These are phyloP conservation scores for Neocatenulostroma microsporum DNA, from an alignment of 2,329 filamentous ascomycete genomes.

Conservation along the genomic window DNA sequence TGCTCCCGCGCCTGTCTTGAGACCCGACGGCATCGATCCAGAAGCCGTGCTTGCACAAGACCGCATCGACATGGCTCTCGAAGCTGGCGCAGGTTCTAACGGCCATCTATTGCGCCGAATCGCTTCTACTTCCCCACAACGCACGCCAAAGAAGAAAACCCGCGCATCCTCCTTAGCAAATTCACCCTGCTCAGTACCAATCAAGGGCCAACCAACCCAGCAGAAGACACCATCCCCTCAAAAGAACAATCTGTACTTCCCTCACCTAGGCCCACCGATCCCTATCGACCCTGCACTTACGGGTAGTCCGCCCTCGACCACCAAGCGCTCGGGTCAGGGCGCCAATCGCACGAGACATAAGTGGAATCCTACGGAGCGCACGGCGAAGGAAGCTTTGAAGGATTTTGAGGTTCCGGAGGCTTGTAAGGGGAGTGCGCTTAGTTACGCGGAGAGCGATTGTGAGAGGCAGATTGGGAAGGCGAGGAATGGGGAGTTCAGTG, in stretches of 20 bases:
- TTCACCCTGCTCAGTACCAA: conserved; percentile 7
- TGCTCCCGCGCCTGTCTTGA: too few species aligned
- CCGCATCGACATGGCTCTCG: conserved; percentile 6
- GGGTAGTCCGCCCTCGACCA: not conserved
- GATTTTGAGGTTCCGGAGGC: conserved; percentile 17
- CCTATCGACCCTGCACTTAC: not conserved
- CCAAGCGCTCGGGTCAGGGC: conserved; percentile 4
- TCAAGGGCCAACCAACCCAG: not conserved
- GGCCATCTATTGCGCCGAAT: conserved; percentile 1
- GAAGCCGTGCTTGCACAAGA: conserved; percentile 2
- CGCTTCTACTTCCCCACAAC: not conserved
- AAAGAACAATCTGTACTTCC: not conserved
- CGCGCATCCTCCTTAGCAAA: conserved; percentile 6
- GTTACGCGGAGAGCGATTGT: conserved; percentile 19
- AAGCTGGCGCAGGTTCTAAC: not conserved
- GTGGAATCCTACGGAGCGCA: conserved; percentile 9
- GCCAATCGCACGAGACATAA: conserved; percentile 5
- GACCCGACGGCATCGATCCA: too few species aligned
- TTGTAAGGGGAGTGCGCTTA: conserved; percentile 17
- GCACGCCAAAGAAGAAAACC: conserved; percentile 1
- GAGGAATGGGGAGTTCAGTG: conserved; percentile 33
- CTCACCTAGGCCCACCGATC: conserved; percentile 6
- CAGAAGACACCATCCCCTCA: not conserved
- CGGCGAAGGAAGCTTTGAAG: conserved; percentile 7
- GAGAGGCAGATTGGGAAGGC: conserved; percentile 35